Evolutionary conservation across 495 filamentous ascomycete genomes (phyloP).

Genomic region (Aspergillus carlsbadensis): DNA sequence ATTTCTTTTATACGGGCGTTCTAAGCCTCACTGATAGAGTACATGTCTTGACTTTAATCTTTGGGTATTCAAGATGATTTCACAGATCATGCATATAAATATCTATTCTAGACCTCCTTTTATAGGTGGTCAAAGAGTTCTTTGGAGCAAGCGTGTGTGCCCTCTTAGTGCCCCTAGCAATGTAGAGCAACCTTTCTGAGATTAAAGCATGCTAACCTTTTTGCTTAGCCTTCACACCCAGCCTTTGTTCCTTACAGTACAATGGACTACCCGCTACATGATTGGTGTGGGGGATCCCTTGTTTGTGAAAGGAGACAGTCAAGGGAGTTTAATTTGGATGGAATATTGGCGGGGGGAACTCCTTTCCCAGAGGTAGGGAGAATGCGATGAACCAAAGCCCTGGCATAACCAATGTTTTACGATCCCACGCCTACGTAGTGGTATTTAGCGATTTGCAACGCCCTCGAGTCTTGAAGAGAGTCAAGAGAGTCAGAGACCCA

Average conservation of each 20-base stretch:
- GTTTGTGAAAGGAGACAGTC: background rate
- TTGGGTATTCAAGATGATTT: background rate
- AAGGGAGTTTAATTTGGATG: no score
- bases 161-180: no score
- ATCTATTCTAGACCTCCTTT: no score
- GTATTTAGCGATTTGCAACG: background rate
- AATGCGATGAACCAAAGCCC: background rate
- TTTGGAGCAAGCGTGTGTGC: no score
- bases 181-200: no score
- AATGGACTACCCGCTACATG: background rate
- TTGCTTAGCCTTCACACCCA: background rate
- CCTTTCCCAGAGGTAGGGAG: background rate
- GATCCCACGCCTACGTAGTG: no score
- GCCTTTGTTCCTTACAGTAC: background rate
- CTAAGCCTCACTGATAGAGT: background rate
- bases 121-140: no score
- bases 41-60: background rate
- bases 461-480: background rate
- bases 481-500: conserved; percentile 10
- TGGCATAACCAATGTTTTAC: background rate
- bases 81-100: no score
- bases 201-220: no score
- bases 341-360: background rate
- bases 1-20: conserved; percentile 4
- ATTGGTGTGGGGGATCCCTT: background rate